phyloP scores from a whole-genome alignment of 2,329 filamentous ascomycete species.

The Volutella citrinella region DNA sequence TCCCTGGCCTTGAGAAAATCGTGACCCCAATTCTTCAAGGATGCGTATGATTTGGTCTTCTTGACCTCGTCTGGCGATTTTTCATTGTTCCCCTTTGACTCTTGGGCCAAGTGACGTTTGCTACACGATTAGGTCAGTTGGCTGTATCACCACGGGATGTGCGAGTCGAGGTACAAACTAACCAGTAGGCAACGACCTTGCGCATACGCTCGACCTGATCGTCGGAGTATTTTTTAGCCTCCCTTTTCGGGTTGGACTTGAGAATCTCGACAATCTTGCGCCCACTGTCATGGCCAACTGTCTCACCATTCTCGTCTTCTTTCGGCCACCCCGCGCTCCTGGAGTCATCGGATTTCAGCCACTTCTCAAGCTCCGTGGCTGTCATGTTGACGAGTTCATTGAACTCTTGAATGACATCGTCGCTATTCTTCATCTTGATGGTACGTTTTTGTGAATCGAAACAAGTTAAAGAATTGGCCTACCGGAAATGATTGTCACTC shows the following conservation, averaged over 20 bases:
- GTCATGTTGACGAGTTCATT: constrained; percentile 67
- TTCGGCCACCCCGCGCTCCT: constrained; percentile 58
- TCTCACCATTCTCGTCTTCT: constrained; percentile 56
- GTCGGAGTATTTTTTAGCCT: constrained; percentile 54
- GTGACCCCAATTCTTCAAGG: constrained; percentile 62
- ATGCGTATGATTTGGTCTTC: constrained; percentile 53
- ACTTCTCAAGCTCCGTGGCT: constrained; percentile 55
- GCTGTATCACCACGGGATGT: no score
- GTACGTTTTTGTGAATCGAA: no score
- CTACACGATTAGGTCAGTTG: no score
- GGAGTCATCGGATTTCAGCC: constrained; percentile 59
- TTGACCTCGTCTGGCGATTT: constrained; percentile 44
- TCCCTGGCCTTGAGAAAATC: constrained; percentile 44
- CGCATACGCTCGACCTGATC: constrained; percentile 57
- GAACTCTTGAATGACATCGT: constrained; percentile 51
- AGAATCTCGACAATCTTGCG: constrained; percentile 63
- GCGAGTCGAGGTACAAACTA: no score
- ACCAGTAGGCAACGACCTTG: constrained; percentile 61
- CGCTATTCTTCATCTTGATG: constrained; percentile 26
- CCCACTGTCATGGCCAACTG: constrained; percentile 61
- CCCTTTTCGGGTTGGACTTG: constrained; percentile 57
- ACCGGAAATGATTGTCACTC: no score
- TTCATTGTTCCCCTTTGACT: constrained; percentile 55
- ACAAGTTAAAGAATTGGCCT: no score
- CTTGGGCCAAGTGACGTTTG: constrained; percentile 65